Conservation (phyloP, 78 protist species). For the Protostelium mycophagum region DNA sequence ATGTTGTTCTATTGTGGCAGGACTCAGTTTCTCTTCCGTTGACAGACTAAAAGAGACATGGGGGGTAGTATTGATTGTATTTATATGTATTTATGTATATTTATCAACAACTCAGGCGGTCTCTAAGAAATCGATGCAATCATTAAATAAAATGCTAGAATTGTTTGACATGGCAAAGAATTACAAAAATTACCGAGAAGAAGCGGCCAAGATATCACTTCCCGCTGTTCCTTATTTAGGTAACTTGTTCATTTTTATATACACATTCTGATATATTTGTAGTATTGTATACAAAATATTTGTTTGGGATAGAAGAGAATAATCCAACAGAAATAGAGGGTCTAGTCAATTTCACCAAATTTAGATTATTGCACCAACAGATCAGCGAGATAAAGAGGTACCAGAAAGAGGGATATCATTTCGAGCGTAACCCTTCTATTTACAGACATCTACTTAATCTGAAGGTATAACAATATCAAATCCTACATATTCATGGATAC, state of each 20-base stretch:
- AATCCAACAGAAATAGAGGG: background rate
- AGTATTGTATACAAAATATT: background rate
- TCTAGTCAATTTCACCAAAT: background rate
- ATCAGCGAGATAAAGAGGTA: background rate
- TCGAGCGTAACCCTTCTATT: background rate
- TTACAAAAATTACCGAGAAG: background rate
- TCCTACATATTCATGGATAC: background rate
- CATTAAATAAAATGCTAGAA: background rate
- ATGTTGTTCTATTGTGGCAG: background rate
- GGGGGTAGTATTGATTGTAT: background rate
- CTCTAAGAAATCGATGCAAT: background rate
- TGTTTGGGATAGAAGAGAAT: background rate
- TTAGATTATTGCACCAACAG: background rate
- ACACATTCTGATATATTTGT: background rate
- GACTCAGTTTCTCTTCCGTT: background rate
- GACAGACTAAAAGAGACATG: background rate
- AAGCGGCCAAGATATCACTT: background rate
- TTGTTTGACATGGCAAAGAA: background rate
- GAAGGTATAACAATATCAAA: background rate
- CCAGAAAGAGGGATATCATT: background rate
- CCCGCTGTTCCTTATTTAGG: background rate
- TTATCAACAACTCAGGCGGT: background rate
- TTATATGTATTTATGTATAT: background rate
- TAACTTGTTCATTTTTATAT: too few relatives aligned
- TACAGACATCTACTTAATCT: background rate